Evolutionary conservation across 2,329 filamentous ascomycete species (phyloP).

Genomic region (Pyricularia grisea): DNA sequence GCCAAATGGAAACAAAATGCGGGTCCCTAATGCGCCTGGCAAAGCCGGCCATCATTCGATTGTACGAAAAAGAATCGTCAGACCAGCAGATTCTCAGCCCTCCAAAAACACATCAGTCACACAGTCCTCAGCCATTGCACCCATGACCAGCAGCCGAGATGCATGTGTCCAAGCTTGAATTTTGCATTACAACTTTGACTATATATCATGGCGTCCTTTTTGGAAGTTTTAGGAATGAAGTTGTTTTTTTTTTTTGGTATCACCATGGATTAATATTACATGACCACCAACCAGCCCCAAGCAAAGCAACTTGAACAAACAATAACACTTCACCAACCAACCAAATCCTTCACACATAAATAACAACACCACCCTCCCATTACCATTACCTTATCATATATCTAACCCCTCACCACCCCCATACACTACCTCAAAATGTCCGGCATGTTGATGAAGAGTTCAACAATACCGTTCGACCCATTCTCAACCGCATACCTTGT

Average conservation of each 20-base stretch:
- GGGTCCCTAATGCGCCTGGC: not conserved
- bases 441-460: not conserved
- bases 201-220: not conserved
- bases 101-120: not conserved
- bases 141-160: not conserved
- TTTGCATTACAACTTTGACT: not conserved
- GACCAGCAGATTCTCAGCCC: not conserved
- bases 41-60: not conserved
- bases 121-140: not conserved
- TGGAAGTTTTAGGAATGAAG: not conserved
- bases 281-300: not conserved
- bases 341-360: not conserved
- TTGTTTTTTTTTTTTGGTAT: not conserved
- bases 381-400: not conserved
- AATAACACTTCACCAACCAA: not conserved
- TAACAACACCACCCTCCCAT: not conserved
- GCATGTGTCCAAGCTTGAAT: not conserved
- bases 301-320: not conserved
- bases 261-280: not conserved
- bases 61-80: not conserved
- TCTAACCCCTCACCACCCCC: not conserved
- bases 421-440: not conserved
- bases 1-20: not conserved
- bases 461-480: conserved; percentile 5
- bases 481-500: conserved; percentile 5